Evolutionary conservation across 768 basidiomycete genomes (phyloP).

Genomic region (Mycena latifolia): DNA sequence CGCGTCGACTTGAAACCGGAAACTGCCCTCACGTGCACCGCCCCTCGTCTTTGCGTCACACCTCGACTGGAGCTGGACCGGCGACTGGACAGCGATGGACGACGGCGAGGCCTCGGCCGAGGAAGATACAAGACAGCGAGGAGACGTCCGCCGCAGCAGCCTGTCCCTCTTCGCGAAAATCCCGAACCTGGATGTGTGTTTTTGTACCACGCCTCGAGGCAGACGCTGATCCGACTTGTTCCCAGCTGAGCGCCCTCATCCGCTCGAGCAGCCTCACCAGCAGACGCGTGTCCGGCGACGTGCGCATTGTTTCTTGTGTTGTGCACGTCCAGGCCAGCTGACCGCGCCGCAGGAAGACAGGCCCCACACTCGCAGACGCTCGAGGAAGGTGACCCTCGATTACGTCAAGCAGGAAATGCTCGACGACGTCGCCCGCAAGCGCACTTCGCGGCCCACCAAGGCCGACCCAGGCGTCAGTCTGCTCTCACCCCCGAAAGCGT

Average conservation of each 20-base stretch:
- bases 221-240: constrained; percentile 24
- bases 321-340: not conserved
- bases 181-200: constrained; percentile 17
- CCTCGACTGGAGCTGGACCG: not conserved
- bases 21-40: too few species aligned
- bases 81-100: constrained; percentile 19
- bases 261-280: constrained; percentile 30
- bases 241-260: constrained; percentile 32
- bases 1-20: too few species aligned
- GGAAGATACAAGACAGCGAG: not conserved
- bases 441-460: constrained; percentile 22
- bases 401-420: constrained; percentile 31
- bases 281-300: constrained; percentile 18
- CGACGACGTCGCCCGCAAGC: constrained; percentile 20
- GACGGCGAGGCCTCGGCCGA: constrained; percentile 22
- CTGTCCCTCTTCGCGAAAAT: constrained; percentile 26
- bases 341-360: constrained; percentile 14
- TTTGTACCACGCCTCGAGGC: constrained; percentile 27
- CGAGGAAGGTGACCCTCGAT: constrained; percentile 17
- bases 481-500: not conserved
- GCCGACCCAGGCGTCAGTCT: constrained; percentile 16
- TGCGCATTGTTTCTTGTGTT: not conserved
- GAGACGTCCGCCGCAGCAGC: constrained; percentile 30
- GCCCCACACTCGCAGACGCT: constrained; percentile 10
- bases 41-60: not conserved